A percentile compares a stretch with the other conserved stretches of the same genome.
Evolutionary conservation across 805 yeast genomes (phyloP).

Genomic region (Yueomyces sinensis): DNA sequence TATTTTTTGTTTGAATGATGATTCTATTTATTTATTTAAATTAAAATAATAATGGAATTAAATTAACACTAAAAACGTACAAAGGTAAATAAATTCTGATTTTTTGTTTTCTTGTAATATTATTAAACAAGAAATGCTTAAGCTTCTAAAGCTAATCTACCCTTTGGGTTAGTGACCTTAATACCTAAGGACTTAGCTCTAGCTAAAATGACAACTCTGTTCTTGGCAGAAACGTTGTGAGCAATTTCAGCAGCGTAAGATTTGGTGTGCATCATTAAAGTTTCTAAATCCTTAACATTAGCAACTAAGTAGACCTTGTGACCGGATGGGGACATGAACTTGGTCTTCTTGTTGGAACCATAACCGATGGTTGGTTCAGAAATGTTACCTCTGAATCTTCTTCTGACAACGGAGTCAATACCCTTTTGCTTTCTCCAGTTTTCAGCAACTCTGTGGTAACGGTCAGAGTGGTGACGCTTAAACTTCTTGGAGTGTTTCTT

Average conservation of each 20-base stretch:
- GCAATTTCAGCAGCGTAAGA: constrained; percentile 99
- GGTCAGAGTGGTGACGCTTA: constrained; percentile 99
- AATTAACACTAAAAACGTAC: no score
- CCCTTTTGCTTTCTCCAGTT: constrained; percentile 99
- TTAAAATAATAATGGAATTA: no score
- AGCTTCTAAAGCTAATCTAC: constrained; percentile 97
- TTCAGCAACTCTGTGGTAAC: constrained; percentile 96
- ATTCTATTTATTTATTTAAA: no score
- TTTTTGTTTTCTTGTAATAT: no score
- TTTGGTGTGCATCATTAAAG: constrained; percentile 92
- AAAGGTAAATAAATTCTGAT: no score
- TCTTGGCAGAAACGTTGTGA: constrained; percentile 94
- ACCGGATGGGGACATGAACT: constrained; percentile 91
- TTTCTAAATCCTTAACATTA: constrained; percentile 89
- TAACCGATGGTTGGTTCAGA: constrained; percentile 99
- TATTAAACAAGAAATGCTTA: no score
- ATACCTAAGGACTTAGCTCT: constrained; percentile 98
- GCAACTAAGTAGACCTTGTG: constrained; percentile 93
- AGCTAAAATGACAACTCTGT: constrained; percentile 92
- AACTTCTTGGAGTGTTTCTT: constrained; percentile 98
- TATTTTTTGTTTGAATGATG: no score
- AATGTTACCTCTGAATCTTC: constrained; percentile 99
- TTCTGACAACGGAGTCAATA: constrained; percentile 99
- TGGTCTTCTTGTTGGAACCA: constrained; percentile 99
- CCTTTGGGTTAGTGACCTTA: constrained; percentile 98